phyloP scores from a whole-genome alignment of 768 basidiomycete genomes.

The Paxillus involutus region DNA sequence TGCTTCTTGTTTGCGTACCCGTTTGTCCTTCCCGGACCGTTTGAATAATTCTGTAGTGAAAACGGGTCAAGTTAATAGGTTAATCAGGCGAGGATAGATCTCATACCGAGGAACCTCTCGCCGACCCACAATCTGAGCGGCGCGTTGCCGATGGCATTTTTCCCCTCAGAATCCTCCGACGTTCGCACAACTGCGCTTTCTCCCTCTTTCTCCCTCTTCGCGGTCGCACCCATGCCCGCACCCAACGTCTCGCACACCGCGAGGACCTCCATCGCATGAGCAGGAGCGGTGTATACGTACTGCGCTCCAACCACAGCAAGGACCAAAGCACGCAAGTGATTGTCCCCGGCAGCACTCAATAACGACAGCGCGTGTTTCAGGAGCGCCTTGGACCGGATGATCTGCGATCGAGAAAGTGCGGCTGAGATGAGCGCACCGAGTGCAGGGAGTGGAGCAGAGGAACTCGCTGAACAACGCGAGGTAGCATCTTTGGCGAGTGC shows the following conservation, averaged over 20 bases:
- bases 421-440: slow-evolving; percentile 18
- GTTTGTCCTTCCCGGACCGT: slow-evolving; percentile 51
- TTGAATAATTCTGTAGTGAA: slow-evolving; percentile 51
- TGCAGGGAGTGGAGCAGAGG: slow-evolving; percentile 18
- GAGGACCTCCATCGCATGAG: slow-evolving; percentile 68
- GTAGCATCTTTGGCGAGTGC: slow-evolving; percentile 27
- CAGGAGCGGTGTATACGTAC: slow-evolving; percentile 66
- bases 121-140: slow-evolving; percentile 72
- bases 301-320: slow-evolving; percentile 68
- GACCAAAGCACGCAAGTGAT: slow-evolving; percentile 69
- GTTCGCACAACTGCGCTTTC: not conserved
- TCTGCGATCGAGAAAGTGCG: slow-evolving; percentile 21
- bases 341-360: slow-evolving; percentile 61
- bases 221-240: slow-evolving; percentile 57
- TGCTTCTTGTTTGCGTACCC: slow-evolving; percentile 44
- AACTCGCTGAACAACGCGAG: slow-evolving; percentile 20
- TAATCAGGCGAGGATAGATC: not conserved
- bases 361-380: slow-evolving; percentile 60
- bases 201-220: slow-evolving; percentile 18
- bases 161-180: slow-evolving; percentile 10
- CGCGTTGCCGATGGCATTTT: slow-evolving; percentile 55
- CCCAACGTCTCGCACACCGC: slow-evolving; percentile 68
- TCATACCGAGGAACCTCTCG: slow-evolving; percentile 63
- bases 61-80: not conserved
- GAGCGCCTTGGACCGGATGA: slow-evolving; percentile 35